phyloP scores from a whole-genome alignment of 495 filamentous ascomycete species.

The Tuber aestivum region DNA sequence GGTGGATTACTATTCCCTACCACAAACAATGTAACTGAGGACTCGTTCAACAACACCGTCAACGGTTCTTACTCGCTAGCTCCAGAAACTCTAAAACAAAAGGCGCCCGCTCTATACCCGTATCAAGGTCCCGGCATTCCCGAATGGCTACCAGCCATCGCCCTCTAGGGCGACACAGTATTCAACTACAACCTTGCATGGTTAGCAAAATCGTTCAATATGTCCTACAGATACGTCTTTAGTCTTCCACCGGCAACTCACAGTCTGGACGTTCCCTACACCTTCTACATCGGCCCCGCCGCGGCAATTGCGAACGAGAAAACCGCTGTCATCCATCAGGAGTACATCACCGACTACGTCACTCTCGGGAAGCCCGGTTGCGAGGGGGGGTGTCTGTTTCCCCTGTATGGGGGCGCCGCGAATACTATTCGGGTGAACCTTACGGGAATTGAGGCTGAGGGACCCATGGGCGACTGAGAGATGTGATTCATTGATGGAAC shows the following conservation, averaged over 20 bases:
- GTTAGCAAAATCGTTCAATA: slow-evolving; percentile 49
- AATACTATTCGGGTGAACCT: slow-evolving; percentile 24
- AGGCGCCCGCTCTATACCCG: slow-evolving; percentile 45
- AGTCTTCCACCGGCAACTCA: slow-evolving; percentile 55
- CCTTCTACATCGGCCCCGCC: slow-evolving; percentile 51
- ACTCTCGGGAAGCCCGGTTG: slow-evolving; percentile 28
- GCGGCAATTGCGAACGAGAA: slow-evolving; percentile 24
- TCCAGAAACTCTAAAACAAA: slow-evolving; percentile 17
- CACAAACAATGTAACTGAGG: slow-evolving; percentile 34
- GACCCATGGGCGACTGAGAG: slow-evolving; percentile 30
- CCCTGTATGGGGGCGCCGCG: slow-evolving; percentile 11
- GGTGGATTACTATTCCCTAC: slow-evolving; percentile 39
- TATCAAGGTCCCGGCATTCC: slow-evolving; percentile 47
- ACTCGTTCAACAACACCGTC: slow-evolving; percentile 39
- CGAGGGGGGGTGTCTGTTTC: slow-evolving; percentile 19
- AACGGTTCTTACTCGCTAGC: slow-evolving; percentile 18
- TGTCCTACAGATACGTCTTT: slow-evolving; percentile 58
- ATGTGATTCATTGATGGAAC: slow-evolving; percentile 20
- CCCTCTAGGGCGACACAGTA: slow-evolving; percentile 38
- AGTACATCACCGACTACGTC: slow-evolving; percentile 28
- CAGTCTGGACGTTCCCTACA: slow-evolving; percentile 52
- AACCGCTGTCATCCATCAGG: slow-evolving; percentile 40
- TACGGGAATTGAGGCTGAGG: slow-evolving; percentile 16
- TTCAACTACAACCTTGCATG: slow-evolving; percentile 52
- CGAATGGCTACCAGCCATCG: slow-evolving; percentile 42